Conservation (phyloP, 257 asterid genomes). For the Solanum lycopersicoides region DNA sequence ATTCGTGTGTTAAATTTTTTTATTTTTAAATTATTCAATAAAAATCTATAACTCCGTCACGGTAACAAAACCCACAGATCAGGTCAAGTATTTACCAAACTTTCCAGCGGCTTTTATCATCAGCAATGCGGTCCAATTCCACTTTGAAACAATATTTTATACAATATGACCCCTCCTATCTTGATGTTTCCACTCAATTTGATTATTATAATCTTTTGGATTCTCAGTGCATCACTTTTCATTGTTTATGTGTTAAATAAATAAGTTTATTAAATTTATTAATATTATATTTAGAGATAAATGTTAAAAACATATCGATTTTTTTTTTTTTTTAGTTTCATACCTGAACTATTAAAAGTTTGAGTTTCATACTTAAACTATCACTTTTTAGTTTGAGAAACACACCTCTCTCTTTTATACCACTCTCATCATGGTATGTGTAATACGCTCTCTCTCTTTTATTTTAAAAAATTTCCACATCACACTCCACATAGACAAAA, state of each 20-base stretch:
- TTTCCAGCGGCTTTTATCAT: neutral
- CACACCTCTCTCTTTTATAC: no score
- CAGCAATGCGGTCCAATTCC: neutral
- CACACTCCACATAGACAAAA: no score
- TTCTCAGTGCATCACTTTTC: neutral
- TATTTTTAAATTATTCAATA: accelerated
- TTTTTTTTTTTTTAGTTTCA: no score
- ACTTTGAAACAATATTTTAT: neutral
- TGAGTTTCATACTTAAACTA: no score
- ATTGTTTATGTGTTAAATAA: neutral
- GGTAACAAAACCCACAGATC: neutral
- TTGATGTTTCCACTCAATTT: neutral
- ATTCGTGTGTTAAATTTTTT: neutral
- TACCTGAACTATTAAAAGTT: no score
- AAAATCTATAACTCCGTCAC: neutral
- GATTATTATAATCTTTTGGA: neutral
- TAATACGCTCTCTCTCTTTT: no score
- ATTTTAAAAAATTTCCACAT: no score
- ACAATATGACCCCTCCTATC: neutral
- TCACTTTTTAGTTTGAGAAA: no score
- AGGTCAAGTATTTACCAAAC: neutral
- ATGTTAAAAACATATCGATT: no score
- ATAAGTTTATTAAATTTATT: neutral
- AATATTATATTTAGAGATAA: neutral
- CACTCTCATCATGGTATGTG: no score